Conservation (phyloP, 208 protist genomes). For the Naegleria gruberi region DNA sequence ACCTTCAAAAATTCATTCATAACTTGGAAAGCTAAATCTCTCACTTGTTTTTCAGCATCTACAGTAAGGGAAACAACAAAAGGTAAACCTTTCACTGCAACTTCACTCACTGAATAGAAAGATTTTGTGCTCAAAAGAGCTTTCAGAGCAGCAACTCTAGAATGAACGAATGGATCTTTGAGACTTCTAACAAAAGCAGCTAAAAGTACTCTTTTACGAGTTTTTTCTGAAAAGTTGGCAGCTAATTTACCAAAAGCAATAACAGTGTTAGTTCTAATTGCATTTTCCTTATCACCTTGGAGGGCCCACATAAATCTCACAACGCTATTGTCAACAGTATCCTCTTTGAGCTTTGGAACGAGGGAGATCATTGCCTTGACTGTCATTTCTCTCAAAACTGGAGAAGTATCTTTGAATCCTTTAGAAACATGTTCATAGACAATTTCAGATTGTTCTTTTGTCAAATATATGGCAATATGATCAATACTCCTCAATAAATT, state of each 20-base stretch:
- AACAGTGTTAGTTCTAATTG: conserved; percentile 71
- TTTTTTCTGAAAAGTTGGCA: conserved; percentile 42
- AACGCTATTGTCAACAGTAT: conserved; percentile 52
- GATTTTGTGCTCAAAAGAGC: conserved; percentile 46
- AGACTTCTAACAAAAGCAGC: conserved; percentile 61
- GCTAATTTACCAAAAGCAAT: conserved; percentile 62
- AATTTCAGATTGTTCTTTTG: conserved; percentile 39
- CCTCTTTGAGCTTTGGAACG: conserved; percentile 46
- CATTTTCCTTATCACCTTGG: conserved; percentile 60
- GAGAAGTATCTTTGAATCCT: conserved; percentile 52
- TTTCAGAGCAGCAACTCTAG: conserved; percentile 52
- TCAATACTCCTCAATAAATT: conserved; percentile 52
- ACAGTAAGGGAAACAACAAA: conserved; percentile 50
- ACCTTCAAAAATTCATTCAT: conserved; percentile 31
- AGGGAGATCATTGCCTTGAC: conserved; percentile 60
- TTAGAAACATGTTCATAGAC: conserved; percentile 61
- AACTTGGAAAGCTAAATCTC: conserved; percentile 44
- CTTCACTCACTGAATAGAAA: conserved; percentile 41
- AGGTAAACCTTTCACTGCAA: conserved; percentile 55
- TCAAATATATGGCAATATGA: conserved; percentile 47
- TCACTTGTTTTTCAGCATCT: conserved; percentile 52
- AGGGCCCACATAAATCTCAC: conserved; percentile 48
- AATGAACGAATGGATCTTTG: conserved; percentile 63
- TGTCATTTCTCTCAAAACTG: conserved; percentile 61
- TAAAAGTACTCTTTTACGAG: conserved; percentile 50